Evolutionary conservation across 2,329 filamentous ascomycete genomes (phyloP).

Genomic region (Paradendryphiella salina): DNA sequence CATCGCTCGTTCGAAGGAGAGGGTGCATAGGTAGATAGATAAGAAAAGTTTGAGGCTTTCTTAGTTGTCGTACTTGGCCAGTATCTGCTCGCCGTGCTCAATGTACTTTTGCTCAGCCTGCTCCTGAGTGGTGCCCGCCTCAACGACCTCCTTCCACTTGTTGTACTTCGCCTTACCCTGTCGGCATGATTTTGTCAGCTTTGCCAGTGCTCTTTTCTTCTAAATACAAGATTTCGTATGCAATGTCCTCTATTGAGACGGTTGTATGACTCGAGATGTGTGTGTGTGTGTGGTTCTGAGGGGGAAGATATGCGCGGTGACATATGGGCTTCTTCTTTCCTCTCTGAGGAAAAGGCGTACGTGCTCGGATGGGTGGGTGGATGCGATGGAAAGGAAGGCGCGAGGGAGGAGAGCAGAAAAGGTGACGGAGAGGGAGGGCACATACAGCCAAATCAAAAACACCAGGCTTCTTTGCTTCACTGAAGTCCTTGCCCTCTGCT

Average conservation of each 20-base stretch:
- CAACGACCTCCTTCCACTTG: conserved; percentile 72
- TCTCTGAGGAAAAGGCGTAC: too few relatives aligned
- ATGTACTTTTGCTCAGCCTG: conserved; percentile 79
- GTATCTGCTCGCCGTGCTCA: conserved; percentile 69
- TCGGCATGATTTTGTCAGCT: too few relatives aligned
- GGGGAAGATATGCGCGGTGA: too few relatives aligned
- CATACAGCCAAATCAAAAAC: conserved; percentile 71
- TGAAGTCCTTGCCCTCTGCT: conserved; percentile 46
- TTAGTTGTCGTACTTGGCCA: conserved; percentile 67
- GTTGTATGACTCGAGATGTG: too few relatives aligned
- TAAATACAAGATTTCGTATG: too few relatives aligned
- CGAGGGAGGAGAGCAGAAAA: background rate
- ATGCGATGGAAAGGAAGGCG: background rate
- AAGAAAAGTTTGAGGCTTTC: background rate
- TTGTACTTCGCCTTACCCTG: conserved; percentile 80
- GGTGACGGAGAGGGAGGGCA: conserved; percentile 4
- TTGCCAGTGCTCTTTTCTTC: background rate
- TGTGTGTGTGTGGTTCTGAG: too few relatives aligned
- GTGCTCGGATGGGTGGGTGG: too few relatives aligned
- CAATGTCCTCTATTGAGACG: too few relatives aligned
- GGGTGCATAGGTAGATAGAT: too few relatives aligned
- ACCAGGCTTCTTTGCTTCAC: conserved; percentile 58
- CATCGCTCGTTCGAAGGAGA: too few relatives aligned
- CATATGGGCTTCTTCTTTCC: too few relatives aligned
- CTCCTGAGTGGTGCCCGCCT: conserved; percentile 64